Evolutionary conservation across 1,139 yeast genomes (phyloP), one percentile per base, ranked within the genome.

Genomic region (Geotrichum australiense): DNA sequence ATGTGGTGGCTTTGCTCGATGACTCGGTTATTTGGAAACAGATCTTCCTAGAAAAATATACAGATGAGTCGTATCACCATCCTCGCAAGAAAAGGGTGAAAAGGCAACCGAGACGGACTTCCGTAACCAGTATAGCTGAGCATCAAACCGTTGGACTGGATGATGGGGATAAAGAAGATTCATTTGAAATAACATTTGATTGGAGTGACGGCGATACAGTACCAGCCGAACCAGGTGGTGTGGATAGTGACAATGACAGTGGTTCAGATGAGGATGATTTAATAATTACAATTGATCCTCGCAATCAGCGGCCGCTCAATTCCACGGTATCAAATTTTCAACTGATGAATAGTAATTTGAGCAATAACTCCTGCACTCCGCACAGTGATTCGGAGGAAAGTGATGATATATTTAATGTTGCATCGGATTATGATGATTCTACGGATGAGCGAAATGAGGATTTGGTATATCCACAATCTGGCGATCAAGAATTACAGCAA

Each of bases 381-480:
- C 12, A 5, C 12, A 5, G 15, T 11, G 29, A 26, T 26, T n/a
- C 29, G 5, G 29, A 26, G 11, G 29, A 26, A 5, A 26, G 15
- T n/a, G 29, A 26, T 26, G 29, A 26, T 26, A 11, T 26, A 26
- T 11, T 26, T n/a, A 26, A 26, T 11, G n/a, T 26, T 26, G 29
- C 11, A 26, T n/a, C 7, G n/a, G 29, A 26, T 5, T n/a, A 26
- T 26, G 29, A 26, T n/a, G n/a, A n/a, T n/a, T n/a, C n/a, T n/a
- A n/a, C n/a, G n/a, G n/a, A n/a, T n/a, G n/a, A n/a, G n/a, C n/a
- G n/a, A n/a, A n/a, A n/a, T n/a, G n/a, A n/a, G n/a, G n/a, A n/a
- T n/a, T n/a, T n/a, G n/a, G n/a, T n/a, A n/a, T n/a, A n/a, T n/a
- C n/a, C n/a, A n/a, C n/a, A n/a, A n/a, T n/a, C n/a, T n/a, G n/a